A percentile compares a stretch with the other conserved stretches of the same genome.
Evolutionary conservation across 2,329 filamentous ascomycete genomes (phyloP).

Genomic region (Alternaria gansuensis): DNA sequence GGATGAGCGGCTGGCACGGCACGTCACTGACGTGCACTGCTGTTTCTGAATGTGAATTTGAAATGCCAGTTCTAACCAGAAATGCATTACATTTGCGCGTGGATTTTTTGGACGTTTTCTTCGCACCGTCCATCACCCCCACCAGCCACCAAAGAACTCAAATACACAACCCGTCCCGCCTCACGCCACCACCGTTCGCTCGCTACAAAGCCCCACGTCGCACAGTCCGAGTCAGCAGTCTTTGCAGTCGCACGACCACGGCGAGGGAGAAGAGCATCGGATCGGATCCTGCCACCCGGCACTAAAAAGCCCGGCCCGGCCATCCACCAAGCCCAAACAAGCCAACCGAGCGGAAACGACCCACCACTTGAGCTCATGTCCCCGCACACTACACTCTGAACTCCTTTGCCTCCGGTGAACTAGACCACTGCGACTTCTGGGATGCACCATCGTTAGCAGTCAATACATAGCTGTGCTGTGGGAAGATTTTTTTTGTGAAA

Average conservation of each 20-base stretch:
- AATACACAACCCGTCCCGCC: not conserved
- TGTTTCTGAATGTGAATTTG: not conserved
- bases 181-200: slow-evolving; percentile 3
- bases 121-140: not conserved
- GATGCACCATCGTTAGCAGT: slow-evolving; percentile 5
- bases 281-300: slow-evolving; percentile 7
- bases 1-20: slow-evolving; percentile 13
- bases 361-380: slow-evolving; percentile 5
- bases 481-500: not conserved
- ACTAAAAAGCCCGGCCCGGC: slow-evolving; percentile 4
- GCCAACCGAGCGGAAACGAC: slow-evolving; percentile 5
- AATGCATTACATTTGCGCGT: slow-evolving; percentile 1
- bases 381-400: slow-evolving; percentile 11
- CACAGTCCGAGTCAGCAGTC: slow-evolving; percentile 6
- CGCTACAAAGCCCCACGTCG: slow-evolving; percentile 1
- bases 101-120: not conserved
- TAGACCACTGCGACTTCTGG: not conserved
- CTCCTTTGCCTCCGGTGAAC: slow-evolving; percentile 4
- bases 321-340: not conserved
- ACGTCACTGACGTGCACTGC: slow-evolving; percentile 7
- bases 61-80: not conserved
- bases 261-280: slow-evolving; percentile 3
- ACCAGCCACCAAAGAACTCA: not conserved
- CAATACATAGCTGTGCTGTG: not conserved
- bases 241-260: not conserved